phyloP scores from a whole-genome alignment of 2,329 filamentous ascomycete species.

The Ascochyta fabae region DNA sequence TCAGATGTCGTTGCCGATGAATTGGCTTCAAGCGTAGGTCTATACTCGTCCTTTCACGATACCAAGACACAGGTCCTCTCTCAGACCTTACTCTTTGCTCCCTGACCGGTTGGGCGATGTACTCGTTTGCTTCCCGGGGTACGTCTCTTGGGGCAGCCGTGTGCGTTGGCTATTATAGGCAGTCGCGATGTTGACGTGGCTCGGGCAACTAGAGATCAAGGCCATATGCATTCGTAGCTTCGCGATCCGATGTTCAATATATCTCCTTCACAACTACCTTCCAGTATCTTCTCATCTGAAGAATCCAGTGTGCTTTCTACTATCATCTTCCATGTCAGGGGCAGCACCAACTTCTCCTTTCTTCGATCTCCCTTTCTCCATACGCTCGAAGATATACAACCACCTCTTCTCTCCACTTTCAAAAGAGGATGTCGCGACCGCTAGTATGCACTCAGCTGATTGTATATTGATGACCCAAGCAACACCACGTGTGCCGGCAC shows the following conservation, averaged over 20 bases:
- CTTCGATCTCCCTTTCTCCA: neutral
- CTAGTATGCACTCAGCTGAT: conserved; percentile 45
- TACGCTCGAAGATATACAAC: conserved; percentile 25
- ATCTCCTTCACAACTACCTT: too few relatives aligned
- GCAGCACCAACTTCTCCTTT: neutral
- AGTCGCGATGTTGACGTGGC: too few relatives aligned
- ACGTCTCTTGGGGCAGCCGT: too few relatives aligned
- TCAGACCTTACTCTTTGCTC: too few relatives aligned
- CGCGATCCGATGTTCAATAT: too few relatives aligned
- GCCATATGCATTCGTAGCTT: too few relatives aligned
- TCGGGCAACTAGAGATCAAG: too few relatives aligned
- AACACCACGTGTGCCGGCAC: conserved; percentile 39
- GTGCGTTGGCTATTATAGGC: too few relatives aligned
- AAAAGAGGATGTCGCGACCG: conserved; percentile 40
- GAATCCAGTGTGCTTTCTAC: neutral
- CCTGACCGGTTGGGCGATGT: too few relatives aligned
- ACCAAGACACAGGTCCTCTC: neutral
- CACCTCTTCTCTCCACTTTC: conserved; percentile 39
- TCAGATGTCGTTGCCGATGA: neutral
- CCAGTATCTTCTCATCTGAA: neutral
- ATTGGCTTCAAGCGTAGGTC: neutral
- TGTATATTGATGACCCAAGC: conserved; percentile 38
- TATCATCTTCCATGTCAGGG: neutral
- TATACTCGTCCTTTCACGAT: neutral
- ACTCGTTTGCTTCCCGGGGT: too few relatives aligned